Evolutionary conservation across 2,329 filamentous ascomycete species (phyloP), one percentile per base, ranked within the genome.

Genomic region (Phoma sp.): DNA sequence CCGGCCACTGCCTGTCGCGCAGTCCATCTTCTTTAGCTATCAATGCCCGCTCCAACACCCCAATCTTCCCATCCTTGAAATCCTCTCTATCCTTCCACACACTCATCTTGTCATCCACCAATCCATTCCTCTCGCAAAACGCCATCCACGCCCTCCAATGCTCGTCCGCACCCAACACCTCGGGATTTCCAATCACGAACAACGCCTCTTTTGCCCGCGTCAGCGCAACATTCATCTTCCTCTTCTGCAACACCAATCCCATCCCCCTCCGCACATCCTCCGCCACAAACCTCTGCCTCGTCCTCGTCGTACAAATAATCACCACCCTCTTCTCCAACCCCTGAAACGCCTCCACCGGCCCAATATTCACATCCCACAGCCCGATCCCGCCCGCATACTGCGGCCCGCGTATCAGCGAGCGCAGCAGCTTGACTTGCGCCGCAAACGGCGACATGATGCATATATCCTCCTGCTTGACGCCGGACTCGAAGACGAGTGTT

Each of bases 261-360:
- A 74, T 21, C 0, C 69, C 69, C 7, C 64, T 60, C 18, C 61
- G 45, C 5, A 37, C 32, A 56, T 78, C 76, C 9, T 57, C 47
- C 1, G 62, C 65, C 11, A 78, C 30, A 25, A 77, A 77, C 9
- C 65, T 56, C 15, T 48, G 50, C 17, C 74, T 45, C 3, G 72
- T 66, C 10, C 78, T 61, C 33, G 78, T 80, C 2, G 77, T 80
- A 54, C 77, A 80, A 6, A 80, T 60, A 39, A 80, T 76, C 12
- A 80, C 73, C 25, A 78, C 73, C 10, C 76, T 67, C 36, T 70
- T 74, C 58, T 80, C 78, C 5, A 79, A 65, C 0, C 78, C 78
- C 54, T 80, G 78, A 42, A 79, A 80, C 17, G 77, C 78, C 52
- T 80, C 78, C 28, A 79, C 62, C 2, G 78, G 78, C 2, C 78